Evolutionary conservation across 1,284 basidiomycete genomes (phyloP), one percentile per base, ranked within the genome.

Genomic region (Austroboletus novae-zelandiae): DNA sequence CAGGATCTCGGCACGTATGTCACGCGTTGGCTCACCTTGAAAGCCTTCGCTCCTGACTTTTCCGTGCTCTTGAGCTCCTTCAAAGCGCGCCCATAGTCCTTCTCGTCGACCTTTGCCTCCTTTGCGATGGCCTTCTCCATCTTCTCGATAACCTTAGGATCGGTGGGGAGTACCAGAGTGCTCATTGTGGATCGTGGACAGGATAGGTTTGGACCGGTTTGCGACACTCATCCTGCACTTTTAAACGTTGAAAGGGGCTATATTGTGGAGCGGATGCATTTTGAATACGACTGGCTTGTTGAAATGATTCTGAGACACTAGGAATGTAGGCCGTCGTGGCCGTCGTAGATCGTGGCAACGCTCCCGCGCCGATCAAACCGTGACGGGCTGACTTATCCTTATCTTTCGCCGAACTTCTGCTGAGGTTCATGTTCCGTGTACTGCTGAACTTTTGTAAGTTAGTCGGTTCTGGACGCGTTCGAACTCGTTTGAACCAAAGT

Each of bases 71-170:
- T 65, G 46, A 83, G 67, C 53, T 78, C 75, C 58, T 77, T 77
- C 55, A 78, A 53, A 40, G 71, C 69, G 44, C 72, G 68, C 47
- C 74, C 67, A 52, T 82, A 61, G 45, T 62, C 69, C 40, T 71
- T 70, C 54, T 79, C 73, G 57, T 81, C 80, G 10, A 67, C 61
- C 53, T 72, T 74, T 13, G 73, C 71, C 55, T 81, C 79, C 49
- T 71, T 73, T 7, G 66, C 58, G 35, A 23, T 62, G 29, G 68
- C 63, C 51, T 76, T 77, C 59, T 81, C 78, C 41, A 77, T 56
- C 57, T 75, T 71, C 62, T 77, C 79, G 42, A 69, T 52, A 10
- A 61, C 51, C 45, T 56, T 57, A 25, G 56, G 57, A 42, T 62
- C 61, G 10, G 43, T 2, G 29, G 58, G 52, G 13, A 50, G 30